A percentile compares a stretch with the other conserved stretches of the same genome.
phyloP scores from a whole-genome alignment of 371 early-diverging fungal genomes.

The Lichtheimia ornata region DNA sequence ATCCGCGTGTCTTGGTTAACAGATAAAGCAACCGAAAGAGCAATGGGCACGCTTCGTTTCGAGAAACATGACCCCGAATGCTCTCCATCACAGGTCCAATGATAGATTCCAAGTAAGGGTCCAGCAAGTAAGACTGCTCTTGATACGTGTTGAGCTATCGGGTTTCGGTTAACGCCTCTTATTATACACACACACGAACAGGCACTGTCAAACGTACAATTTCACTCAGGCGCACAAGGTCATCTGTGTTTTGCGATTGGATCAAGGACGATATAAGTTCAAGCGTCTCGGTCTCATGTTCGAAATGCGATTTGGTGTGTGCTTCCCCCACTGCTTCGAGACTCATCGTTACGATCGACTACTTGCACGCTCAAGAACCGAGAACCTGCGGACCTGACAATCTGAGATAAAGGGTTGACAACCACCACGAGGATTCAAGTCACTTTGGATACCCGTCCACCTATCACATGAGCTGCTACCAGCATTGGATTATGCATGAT shows the following conservation, averaged over 20 bases:
- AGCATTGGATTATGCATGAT: too few species aligned
- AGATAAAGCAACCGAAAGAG: constrained; percentile 66
- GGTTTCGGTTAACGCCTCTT: not conserved
- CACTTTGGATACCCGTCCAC: too few species aligned
- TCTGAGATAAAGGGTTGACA: too few species aligned
- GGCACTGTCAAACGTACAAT: constrained; percentile 24
- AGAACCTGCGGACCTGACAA: too few species aligned
- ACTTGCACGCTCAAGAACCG: too few species aligned
- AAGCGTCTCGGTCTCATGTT: constrained; percentile 30
- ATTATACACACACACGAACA: not conserved
- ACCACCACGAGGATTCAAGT: too few species aligned
- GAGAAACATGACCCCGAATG: constrained; percentile 45
- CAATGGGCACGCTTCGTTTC: constrained; percentile 12
- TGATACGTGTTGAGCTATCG: constrained; percentile 75
- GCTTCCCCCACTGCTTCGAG: constrained; percentile 25
- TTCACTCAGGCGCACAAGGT: constrained; percentile 21
- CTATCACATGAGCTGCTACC: too few species aligned
- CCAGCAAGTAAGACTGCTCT: constrained; percentile 88
- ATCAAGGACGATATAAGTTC: constrained; percentile 10
- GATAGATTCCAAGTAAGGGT: constrained; percentile 78
- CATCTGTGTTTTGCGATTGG: constrained; percentile 10
- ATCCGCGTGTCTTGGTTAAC: constrained; percentile 86
- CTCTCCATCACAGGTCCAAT: constrained; percentile 64
- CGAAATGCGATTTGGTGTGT: constrained; percentile 40
- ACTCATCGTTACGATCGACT: constrained; percentile 1